Percentiles rank a stretch among this genome's conserved stretches.
These are phyloP conservation scores for Ceratocystis colombiana DNA, from an alignment of 2,329 filamentous ascomycete genomes.

Conservation along the genomic window DNA sequence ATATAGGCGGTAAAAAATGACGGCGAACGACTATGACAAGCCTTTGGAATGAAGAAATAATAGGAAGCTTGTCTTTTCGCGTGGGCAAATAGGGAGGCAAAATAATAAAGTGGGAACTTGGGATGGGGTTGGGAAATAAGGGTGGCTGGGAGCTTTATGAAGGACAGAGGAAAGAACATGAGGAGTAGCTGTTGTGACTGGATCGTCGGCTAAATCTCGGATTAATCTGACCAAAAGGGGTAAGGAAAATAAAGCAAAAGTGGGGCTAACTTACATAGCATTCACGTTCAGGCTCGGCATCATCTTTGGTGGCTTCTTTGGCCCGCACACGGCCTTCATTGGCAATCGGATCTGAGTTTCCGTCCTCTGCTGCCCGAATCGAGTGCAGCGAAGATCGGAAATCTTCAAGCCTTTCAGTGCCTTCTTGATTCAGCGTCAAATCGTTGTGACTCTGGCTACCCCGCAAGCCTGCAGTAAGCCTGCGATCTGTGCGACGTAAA, in stretches of 20 bases:
- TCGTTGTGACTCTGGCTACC: constrained; percentile 18
- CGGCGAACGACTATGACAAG: constrained; percentile 4
- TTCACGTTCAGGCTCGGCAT: background rate
- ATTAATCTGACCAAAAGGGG: background rate
- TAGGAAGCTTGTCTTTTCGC: background rate
- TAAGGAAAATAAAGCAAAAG: background rate
- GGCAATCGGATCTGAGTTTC: constrained; percentile 34
- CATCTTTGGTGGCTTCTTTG: constrained; percentile 40
- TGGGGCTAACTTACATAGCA: constrained; percentile 21
- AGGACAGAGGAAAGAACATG: background rate
- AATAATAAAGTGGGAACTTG: constrained; percentile 1
- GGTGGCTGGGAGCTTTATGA: constrained; percentile 18
- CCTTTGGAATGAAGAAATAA: constrained; percentile 16
- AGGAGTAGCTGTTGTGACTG: constrained; percentile 5
- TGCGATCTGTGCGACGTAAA: constrained; percentile 57
- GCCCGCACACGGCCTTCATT: constrained; percentile 79
- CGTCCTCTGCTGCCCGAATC: constrained; percentile 1
- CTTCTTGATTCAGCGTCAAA: background rate
- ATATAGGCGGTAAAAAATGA: background rate
- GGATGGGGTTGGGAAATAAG: background rate
- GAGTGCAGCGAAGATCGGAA: background rate
- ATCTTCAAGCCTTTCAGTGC: background rate
- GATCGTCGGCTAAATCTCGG: background rate
- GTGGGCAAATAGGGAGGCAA: constrained; percentile 17
- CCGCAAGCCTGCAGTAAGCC: constrained; percentile 66